Evolutionary conservation across 768 basidiomycete species (phyloP), one percentile per base, ranked within the genome.

Genomic region (Lanmaoa rubissima): DNA sequence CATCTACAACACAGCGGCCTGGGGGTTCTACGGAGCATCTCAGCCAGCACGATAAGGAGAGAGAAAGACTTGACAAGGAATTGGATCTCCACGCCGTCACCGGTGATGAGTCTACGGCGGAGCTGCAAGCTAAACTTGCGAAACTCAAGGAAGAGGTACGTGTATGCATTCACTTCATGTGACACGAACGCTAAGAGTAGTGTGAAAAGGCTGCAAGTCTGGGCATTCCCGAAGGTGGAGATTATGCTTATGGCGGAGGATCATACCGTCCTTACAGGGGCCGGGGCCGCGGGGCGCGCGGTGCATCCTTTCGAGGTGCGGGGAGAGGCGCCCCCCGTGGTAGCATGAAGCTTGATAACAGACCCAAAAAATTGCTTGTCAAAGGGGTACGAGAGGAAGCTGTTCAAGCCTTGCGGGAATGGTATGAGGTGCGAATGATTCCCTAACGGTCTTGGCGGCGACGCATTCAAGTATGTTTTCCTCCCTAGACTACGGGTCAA

Each of bases 301-400:
- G 91, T 45, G 75, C 82, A 14, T 86, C 79, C 64, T 83, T 79
- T 69, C 82, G 88, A 13, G 80, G 79, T 41, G 78, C 76, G 10
- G 77, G 81, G 60, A 83, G 90, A 44, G 89, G 90, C 54, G 85
- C 82, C 45, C 78, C 85, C 11, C 81, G 87, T 41, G 76, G 78
- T 11, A 92, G 86, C 64, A 89, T 96, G 88, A 90, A 90, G 67
- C 82, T 97, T 31, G 94, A 97, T 71, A 93, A 94, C 66, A 84
- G 94, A 17, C 90, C 94, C 11, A 89, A 86, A 75, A 87, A 83
- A 71, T 74, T 97, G 24, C 73, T 88, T 21, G 76, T 97, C 31
- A 87, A 90, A 65, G 90, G 87, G 38, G 82, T 82, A 10, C 72
- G 77, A 36, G 78, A 80, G 19, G 76, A 76, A n/a, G 76, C 76